A percentile compares a stretch with the other conserved stretches of the same genome.
Conservation (phyloP, 2,329 filamentous ascomycete genomes). For the Monosporascus sp. region DNA sequence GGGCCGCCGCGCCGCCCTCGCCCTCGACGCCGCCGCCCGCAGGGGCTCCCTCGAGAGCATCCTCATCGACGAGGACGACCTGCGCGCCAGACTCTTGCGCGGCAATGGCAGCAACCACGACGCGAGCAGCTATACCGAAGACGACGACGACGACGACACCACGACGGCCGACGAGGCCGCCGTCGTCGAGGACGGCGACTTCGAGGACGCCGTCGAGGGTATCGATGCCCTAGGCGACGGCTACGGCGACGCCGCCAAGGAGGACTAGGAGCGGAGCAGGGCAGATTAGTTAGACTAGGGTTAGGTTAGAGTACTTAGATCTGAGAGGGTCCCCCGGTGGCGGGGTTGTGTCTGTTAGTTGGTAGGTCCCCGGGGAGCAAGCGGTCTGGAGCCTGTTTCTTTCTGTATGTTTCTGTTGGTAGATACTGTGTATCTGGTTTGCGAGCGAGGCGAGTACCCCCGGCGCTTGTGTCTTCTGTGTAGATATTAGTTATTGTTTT, state of each 20-base stretch:
- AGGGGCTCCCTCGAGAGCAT: constrained; percentile 52
- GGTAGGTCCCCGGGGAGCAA: too few relatives aligned
- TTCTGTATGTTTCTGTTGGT: too few relatives aligned
- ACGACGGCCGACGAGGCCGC: constrained; percentile 24
- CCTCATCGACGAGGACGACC: constrained; percentile 54
- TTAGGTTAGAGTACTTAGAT: too few relatives aligned
- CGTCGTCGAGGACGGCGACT: constrained; percentile 15
- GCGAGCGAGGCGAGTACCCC: too few relatives aligned
- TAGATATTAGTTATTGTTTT: too few relatives aligned
- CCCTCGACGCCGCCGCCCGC: constrained; percentile 35
- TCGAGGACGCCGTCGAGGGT: constrained; percentile 15
- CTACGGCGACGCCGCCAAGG: not conserved
- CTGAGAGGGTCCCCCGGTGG: too few relatives aligned
- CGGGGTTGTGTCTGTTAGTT: too few relatives aligned
- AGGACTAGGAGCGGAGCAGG: not conserved
- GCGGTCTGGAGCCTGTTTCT: too few relatives aligned
- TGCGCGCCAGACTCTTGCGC: constrained; percentile 41
- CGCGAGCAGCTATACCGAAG: constrained; percentile 9
- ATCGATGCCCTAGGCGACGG: not conserved
- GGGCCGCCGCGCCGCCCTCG: constrained; percentile 53
- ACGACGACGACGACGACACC: constrained; percentile 26
- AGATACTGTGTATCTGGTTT: too few relatives aligned
- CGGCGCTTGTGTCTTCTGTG: too few relatives aligned
- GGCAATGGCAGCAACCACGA: constrained; percentile 3
- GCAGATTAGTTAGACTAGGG: too few relatives aligned